Evolutionary conservation across 495 filamentous ascomycete genomes (phyloP).

Genomic region (Bathelium albidoporum): DNA sequence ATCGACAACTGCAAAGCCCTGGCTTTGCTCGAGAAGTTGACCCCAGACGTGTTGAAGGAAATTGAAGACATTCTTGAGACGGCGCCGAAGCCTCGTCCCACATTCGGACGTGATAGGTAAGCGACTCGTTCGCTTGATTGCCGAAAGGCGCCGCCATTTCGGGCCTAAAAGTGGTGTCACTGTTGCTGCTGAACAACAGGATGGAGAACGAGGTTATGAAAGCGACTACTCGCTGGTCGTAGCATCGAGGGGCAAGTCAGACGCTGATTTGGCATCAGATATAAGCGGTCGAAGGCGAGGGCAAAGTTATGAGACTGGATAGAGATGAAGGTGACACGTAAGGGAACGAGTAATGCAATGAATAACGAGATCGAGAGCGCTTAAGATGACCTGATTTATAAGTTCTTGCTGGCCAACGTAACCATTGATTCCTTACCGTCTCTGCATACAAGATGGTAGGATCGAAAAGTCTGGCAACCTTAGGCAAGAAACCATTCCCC

Average conservation of each 20-base stretch:
- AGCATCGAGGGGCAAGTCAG: not conserved
- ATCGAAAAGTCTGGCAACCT: too few species aligned
- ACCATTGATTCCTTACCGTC: too few species aligned
- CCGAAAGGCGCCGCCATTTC: not conserved
- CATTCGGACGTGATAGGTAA: conserved; percentile 26
- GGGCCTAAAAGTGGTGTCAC: too few species aligned
- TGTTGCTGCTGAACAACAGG: too few species aligned
- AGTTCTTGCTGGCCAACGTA: too few species aligned
- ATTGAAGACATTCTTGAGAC: conserved; percentile 34
- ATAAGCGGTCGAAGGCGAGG: not conserved
- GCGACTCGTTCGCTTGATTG: not conserved
- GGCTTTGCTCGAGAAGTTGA: conserved; percentile 29
- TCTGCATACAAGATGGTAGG: too few species aligned
- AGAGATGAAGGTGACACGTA: not conserved
- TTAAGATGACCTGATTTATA: too few species aligned
- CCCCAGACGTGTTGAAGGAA: conserved; percentile 34
- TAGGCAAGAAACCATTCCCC: too few species aligned
- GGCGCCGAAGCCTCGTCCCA: conserved; percentile 23
- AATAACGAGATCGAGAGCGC: not conserved
- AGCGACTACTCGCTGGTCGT: not conserved
- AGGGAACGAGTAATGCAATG: not conserved
- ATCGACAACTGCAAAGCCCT: conserved; percentile 33
- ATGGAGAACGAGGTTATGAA: not conserved
- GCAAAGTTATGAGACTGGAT: not conserved
- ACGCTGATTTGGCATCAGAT: not conserved